Evolutionary conservation across 352 stramenopile species (phyloP), one percentile per base, ranked within the genome.

Genomic region (Phytophthora uliginosa): DNA sequence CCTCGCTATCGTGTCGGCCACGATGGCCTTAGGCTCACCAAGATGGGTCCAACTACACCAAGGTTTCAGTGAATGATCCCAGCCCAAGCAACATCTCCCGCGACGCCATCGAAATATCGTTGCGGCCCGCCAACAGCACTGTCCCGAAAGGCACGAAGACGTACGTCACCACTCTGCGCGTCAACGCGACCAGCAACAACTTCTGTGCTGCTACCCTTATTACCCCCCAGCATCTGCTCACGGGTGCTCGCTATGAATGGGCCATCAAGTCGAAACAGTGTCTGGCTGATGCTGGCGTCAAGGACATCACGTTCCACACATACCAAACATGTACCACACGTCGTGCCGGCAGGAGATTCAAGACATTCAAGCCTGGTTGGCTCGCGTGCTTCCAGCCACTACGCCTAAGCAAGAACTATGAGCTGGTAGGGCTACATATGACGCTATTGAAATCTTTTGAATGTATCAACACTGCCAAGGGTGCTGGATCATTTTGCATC

Each of bases 271-370:
- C 87, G 6, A 78, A 82, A 59, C 68, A 87, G 47, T 73, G 73
- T 65, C 69, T 95, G 38, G 65, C 77, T 52, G 66, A 52, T 18
- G 55, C 61, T 3, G 81, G 81, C 28, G 85, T 90, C 34, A 80
- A 78, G 38, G 66, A 89, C 65, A 77, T 92, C 42, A 78, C 87
- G 59, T 92, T 91, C 77, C 78, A 82, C 55, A 77, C 79, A n/a
- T n/a, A n/a, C n/a, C n/a, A n/a, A n/a, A n/a, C n/a, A n/a, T n/a
- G n/a, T n/a, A n/a, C n/a, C n/a, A n/a, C n/a, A n/a, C n/a, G n/a
- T n/a, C n/a, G n/a, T n/a, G n/a, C n/a, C n/a, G n/a, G n/a, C n/a
- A n/a, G n/a, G n/a, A n/a, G n/a, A n/a, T n/a, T n/a, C n/a, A n/a
- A n/a, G n/a, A n/a, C n/a, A n/a, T n/a, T n/a, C n/a, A n/a, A n/a